These are phyloP conservation scores for Globisporangium paroecandrum DNA, from an alignment of 352 stramenopile species.

Conservation along the genomic window DNA sequence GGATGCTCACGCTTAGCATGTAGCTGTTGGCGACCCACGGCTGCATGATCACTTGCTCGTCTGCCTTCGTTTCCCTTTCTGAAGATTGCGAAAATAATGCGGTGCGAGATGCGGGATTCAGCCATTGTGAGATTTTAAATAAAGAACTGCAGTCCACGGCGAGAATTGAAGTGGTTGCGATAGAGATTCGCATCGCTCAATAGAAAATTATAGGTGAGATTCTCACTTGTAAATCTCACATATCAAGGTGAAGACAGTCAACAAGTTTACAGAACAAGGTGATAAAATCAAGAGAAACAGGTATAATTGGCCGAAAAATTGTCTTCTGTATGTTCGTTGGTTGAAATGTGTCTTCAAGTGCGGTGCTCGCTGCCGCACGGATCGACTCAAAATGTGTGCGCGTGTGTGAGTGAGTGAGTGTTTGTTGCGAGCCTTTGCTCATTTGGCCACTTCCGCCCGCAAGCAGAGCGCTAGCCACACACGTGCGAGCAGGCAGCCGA, in stretches of 20 bases:
- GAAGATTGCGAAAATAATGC: slow-evolving; percentile 1
- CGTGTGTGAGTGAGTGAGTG: not conserved
- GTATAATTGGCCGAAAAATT: not conserved
- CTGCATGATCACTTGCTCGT: not conserved
- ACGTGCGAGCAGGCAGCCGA: slow-evolving; percentile 3
- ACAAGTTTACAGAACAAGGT: not conserved
- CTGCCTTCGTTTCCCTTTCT: not conserved
- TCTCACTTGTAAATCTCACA: not conserved
- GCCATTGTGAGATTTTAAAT: not conserved
- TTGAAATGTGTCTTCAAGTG: not conserved
- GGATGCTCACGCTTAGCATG: slow-evolving; percentile 43
- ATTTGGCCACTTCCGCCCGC: slow-evolving; percentile 5
- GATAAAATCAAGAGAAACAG: not conserved
- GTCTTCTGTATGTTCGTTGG: not conserved
- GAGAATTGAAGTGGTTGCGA: not conserved
- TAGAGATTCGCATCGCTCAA: not conserved
- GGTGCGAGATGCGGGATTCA: not conserved
- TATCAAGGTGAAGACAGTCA: not conserved
- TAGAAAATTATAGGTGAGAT: not conserved
- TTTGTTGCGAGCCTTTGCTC: not conserved
- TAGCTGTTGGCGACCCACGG: slow-evolving; percentile 36
- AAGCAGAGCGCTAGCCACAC: slow-evolving; percentile 1
- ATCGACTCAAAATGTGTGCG: not conserved
- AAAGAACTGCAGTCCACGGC: not conserved
- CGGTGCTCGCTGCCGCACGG: not conserved